Conservation (phyloP, 2,329 filamentous ascomycete species). For the Colletotrichum salicis region DNA sequence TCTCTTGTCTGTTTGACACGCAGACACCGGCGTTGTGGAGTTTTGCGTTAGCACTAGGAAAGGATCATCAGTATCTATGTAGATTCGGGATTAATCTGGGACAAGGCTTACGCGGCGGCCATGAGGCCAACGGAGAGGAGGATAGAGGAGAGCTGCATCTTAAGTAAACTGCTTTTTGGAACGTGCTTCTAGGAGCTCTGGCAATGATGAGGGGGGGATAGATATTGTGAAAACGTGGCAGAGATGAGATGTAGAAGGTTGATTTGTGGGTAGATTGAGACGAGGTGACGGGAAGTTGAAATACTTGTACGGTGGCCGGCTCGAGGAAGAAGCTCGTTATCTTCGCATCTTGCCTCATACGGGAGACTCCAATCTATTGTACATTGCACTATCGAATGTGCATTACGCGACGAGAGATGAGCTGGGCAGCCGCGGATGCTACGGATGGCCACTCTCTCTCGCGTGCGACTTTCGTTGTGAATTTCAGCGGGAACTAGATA, state of each 20-base stretch:
- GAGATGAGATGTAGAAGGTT: neutral
- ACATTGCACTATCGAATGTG: neutral
- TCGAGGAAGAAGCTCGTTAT: too few relatives aligned
- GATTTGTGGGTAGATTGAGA: neutral
- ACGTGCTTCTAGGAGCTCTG: neutral
- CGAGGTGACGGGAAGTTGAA: neutral
- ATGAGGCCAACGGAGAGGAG: neutral
- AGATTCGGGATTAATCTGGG: neutral
- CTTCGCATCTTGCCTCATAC: neutral
- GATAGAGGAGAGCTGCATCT: neutral
- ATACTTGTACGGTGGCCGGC: neutral
- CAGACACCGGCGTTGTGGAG: conserved; percentile 15
- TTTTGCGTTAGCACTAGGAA: neutral
- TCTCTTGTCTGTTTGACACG: neutral
- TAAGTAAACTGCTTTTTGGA: neutral
- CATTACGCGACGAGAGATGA: neutral
- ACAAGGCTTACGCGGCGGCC: conserved; percentile 3
- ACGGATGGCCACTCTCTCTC: neutral
- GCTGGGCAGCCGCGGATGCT: neutral
- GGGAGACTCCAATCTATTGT: conserved; percentile 1
- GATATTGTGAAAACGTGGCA: neutral
- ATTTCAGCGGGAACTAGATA: too few relatives aligned
- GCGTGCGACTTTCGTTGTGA: neutral
- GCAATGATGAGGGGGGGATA: neutral
- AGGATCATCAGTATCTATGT: neutral